Evolutionary conservation across 1,284 basidiomycete species (phyloP).

Genomic region (Pseudomicrostroma phylloplanum): DNA sequence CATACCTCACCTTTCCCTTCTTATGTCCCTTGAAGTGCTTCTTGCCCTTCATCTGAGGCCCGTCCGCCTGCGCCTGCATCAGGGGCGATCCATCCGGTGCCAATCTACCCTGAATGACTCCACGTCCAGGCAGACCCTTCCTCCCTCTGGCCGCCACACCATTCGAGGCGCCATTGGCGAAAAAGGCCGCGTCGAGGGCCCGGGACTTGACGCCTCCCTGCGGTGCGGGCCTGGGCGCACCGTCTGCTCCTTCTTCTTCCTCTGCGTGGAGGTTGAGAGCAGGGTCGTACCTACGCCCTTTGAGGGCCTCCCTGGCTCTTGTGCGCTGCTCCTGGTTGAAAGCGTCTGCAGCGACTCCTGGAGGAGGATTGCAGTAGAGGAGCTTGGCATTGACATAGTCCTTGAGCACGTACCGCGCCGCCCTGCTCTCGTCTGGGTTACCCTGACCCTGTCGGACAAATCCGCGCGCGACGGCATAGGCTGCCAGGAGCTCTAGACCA

Average conservation of each 20-base stretch:
- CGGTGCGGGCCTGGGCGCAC: slow-evolving; percentile 1
- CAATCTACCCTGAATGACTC: slow-evolving; percentile 29
- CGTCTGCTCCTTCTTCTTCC: slow-evolving; percentile 5
- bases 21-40: slow-evolving; percentile 83
- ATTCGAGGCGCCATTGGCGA: slow-evolving; percentile 64
- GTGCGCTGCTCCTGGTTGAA: slow-evolving; percentile 75
- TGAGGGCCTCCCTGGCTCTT: slow-evolving; percentile 56
- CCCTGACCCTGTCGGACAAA: slow-evolving; percentile 90
- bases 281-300: slow-evolving; percentile 25
- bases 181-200: slow-evolving; percentile 77
- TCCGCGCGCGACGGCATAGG: slow-evolving; percentile 75
- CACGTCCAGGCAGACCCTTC: slow-evolving; percentile 44
- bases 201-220: slow-evolving; percentile 20
- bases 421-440: slow-evolving; percentile 91
- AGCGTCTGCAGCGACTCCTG: slow-evolving; percentile 60
- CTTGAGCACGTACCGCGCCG: slow-evolving; percentile 87
- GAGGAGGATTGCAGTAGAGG: slow-evolving; percentile 76
- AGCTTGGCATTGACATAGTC: slow-evolving; percentile 96
- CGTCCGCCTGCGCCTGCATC: slow-evolving; percentile 51
- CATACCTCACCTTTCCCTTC: slow-evolving; percentile 21
- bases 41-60: slow-evolving; percentile 58
- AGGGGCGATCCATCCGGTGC: slow-evolving; percentile 50
- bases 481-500: slow-evolving; percentile 75
- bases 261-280: slow-evolving; percentile 12
- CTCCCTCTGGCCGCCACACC: slow-evolving; percentile 53